Evolutionary conservation across 805 yeast species (phyloP), one percentile per base, ranked within the genome.

Genomic region (Metschnikowia corniflorae): DNA sequence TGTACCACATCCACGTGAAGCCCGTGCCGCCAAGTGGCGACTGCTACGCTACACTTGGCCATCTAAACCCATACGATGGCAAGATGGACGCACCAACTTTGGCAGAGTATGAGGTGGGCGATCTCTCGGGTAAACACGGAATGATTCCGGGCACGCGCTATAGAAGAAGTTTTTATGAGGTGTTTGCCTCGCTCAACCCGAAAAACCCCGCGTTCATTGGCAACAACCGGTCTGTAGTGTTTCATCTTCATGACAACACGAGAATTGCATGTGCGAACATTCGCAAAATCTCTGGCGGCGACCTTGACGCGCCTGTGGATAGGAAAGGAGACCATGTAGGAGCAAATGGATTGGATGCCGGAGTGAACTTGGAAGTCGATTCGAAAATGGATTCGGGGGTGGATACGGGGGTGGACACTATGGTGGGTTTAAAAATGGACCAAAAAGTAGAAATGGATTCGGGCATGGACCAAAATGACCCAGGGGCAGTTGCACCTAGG

Each of bases 201-300:
- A 41, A 41, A 3, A 42, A 47, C 45, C 33, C 40, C 16, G 65
- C 67, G 12, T 29, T 45, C 39, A 15, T 63, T 54, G 51, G 41
- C n/a, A n/a, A n/a, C 22, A 30, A 51, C 27, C 55, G 61, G 38
- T 62, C 69, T 7, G 60, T 67, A 13, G 68, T 63, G 26, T 48
- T 66, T 36, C 70, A 65, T 49, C 58, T 45, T 28, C 37, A 39
- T 35, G 54, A 65, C 47, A 50, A 52, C 41, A 41, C 61, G 27
- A 58, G 68, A 49, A 39, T 62, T 20, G 60, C 66, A 2, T 67
- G 73, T 52, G 68, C 71, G 19, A 66, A 67, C 47, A 56, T 67
- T 37, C n/a, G n/a, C n/a, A n/a, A n/a, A n/a, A n/a, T n/a, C n/a
- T n/a, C n/a, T n/a, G n/a, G n/a, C n/a, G n/a, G n/a, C n/a, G n/a